Base-by-base conservation (phyloP, 176 grass and related monocot species). In the Pontederia crassipes region DNA sequence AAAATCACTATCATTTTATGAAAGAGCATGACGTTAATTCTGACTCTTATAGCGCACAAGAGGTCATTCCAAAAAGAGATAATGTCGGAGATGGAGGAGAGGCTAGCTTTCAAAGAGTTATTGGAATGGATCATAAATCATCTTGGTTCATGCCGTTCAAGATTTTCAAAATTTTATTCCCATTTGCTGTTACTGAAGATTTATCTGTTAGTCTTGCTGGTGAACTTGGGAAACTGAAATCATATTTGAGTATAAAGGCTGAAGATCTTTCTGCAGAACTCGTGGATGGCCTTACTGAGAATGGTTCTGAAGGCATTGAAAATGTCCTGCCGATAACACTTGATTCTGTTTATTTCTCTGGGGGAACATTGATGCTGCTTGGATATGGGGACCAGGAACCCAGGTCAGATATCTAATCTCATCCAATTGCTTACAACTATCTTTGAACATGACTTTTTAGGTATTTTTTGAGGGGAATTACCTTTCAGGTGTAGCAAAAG, bases 331-430 rank as follows among this genome's bases (percentile, higher is more conserved):
- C 84, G 6, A 74, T 98, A 49, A 92, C 84, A 46, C 59, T 98
- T 64, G 87, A 92, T 83, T 83, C 87, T 80, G 77, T 98, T 68
- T 80, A 88, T 92, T 88, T 88, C 75, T 84, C 72, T 59, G 84
- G 76, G 49, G 87, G 87, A 60, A 92, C 78, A 28, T 74, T 92
- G 57, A 92, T 97, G 93, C 79, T 97, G 75, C 74, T 92, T n/a
- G 93, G 93, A 58, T 97, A 88, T 59, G 93, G 93, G 64, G 93
- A 92, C 29, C 74, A 78, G 17, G 93, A 97, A 47, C 93, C 93
- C 45, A 97, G 84, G 93, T 92, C 73, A 47, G 4, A 60, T 9
- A 20, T 70, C 24, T 10, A 26, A 55, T 28, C 49, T 49, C 0
- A 8, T 54, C 24, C 52, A 20, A 2, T 24, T 64, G 10, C 15